phyloP scores from a whole-genome alignment of 495 filamentous ascomycete genomes.

The Oidiodendron maius region DNA sequence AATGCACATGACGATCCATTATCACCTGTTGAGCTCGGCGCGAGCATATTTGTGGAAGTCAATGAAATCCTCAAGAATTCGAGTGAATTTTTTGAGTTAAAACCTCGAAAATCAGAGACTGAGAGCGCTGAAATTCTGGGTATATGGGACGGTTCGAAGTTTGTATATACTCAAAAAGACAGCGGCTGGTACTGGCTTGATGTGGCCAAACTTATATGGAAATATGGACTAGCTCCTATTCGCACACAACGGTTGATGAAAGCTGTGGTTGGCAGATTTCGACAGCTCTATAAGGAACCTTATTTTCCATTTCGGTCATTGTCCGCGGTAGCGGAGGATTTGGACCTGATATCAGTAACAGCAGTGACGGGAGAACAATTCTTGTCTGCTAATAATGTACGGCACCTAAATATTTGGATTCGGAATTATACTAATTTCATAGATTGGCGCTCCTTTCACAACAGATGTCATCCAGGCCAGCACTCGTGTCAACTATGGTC shows the following conservation, averaged over 20 bases:
- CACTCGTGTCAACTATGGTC: constrained; percentile 93
- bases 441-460: constrained; percentile 61
- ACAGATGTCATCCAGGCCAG: constrained; percentile 87
- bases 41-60: constrained; percentile 83
- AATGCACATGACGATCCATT: constrained; percentile 65
- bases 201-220: constrained; percentile 70
- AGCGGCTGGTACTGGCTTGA: constrained; percentile 69
- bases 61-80: constrained; percentile 80
- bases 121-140: constrained; percentile 49
- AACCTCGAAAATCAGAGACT: constrained; percentile 24
- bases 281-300: constrained; percentile 74
- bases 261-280: constrained; percentile 62
- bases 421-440: neutral
- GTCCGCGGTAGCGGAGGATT: constrained; percentile 53
- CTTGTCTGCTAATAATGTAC: constrained; percentile 56
- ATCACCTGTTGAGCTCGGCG: constrained; percentile 79
- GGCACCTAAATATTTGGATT: constrained; percentile 2
- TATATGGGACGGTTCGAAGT: constrained; percentile 76
- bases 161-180: constrained; percentile 61
- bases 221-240: constrained; percentile 76
- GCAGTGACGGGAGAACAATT: constrained; percentile 65
- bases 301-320: constrained; percentile 80
- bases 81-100: constrained; percentile 64
- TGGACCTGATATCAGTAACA: constrained; percentile 60
- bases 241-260: constrained; percentile 69